Percentiles rank a stretch among this genome's conserved stretches.
Conservation (phyloP, 495 filamentous ascomycete genomes). For the Trichocladium uniseriatum region DNA sequence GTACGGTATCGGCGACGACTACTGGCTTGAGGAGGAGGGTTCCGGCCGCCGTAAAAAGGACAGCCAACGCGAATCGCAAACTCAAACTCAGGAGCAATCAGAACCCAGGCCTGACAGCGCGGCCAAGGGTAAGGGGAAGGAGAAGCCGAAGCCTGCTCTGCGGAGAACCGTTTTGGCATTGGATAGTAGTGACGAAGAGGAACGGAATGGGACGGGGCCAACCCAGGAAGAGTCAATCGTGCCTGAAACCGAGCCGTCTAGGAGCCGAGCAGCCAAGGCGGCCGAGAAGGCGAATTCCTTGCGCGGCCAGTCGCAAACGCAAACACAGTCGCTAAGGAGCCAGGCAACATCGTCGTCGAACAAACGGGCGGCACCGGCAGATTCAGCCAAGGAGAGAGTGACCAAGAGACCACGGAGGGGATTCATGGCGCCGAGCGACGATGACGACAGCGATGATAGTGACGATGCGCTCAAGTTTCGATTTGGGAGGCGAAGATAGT, state of each 20-base stretch:
- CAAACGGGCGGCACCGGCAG: conserved; percentile 22
- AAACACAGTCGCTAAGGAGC: conserved; percentile 25
- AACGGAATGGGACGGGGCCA: conserved; percentile 2
- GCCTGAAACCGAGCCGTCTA: conserved; percentile 14
- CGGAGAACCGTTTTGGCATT: conserved; percentile 18
- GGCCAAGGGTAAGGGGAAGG: conserved; percentile 1
- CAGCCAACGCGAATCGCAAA: conserved; percentile 21
- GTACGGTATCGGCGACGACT: conserved; percentile 76
- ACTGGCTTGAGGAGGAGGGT: conserved; percentile 53
- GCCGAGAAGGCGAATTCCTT: conserved; percentile 22
- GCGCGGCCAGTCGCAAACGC: conserved; percentile 14
- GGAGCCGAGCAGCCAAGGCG: conserved; percentile 23
- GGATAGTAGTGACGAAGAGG: conserved; percentile 35
- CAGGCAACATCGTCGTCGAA: conserved; percentile 25
- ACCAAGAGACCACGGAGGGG: conserved; percentile 37
- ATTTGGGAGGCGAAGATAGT: conserved; percentile 30
- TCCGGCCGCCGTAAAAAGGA: conserved; percentile 21
- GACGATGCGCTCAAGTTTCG: conserved; percentile 47
- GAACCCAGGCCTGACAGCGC: not conserved
- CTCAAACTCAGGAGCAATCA: conserved; percentile 6
- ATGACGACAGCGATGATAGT: conserved; percentile 33
- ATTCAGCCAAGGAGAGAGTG: conserved; percentile 23
- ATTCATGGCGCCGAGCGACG: conserved; percentile 29
- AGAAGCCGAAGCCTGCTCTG: not conserved
- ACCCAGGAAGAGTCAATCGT: not conserved